Base-by-base conservation (phyloP, 768 basidiomycete species). In the Panus rudis region DNA sequence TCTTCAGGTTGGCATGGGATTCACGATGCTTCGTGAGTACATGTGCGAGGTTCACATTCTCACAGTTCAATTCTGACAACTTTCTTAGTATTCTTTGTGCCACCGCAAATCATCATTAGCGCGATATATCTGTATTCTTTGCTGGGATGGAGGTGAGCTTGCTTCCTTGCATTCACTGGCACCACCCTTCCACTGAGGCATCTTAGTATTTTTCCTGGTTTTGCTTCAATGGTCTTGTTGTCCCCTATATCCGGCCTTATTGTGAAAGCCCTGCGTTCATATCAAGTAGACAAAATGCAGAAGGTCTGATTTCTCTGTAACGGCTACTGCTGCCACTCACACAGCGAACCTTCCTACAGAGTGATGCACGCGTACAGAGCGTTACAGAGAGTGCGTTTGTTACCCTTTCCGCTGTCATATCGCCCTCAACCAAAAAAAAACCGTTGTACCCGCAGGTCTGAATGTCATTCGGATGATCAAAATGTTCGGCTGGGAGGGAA, bases 391-490 rank as follows among this genome's bases (percentile, higher is more conserved):
- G 53, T 57, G 27, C 16, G 52, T 41, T 13, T 26, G 6, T 40
- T n/a, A 5, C 2, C 13, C 3, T 25, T 7, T 33, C 46, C 21
- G 24, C 37, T 13, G 6, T 30, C n/a, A 10, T n/a, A 30, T n/a
- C 28, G n/a, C n/a, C 28, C 28, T 10, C 28, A n/a, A 30, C 10
- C n/a, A 10, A 10, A 10, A 10, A 30, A 10, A 30, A 10, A n/a
- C n/a, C 10, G 10, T n/a, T 30, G 28, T 30, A 30, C 3, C 39
- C 19, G 6, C 22, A 52, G 67, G 55, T 16, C 53, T 68, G 49
- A 58, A 51, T 30, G 57, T 66, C 27, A 58, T 73, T 11, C 66
- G 72, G 23, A 72, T 75, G 66, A 62, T 73, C 58, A 75, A 76
- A 58, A 60, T 73, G 33, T 75, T 73, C 37, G 64, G 62, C 19